Evolutionary conservation across 176 grass and related monocot genomes (phyloP).

Genomic region (Oryza rufipogon): DNA sequence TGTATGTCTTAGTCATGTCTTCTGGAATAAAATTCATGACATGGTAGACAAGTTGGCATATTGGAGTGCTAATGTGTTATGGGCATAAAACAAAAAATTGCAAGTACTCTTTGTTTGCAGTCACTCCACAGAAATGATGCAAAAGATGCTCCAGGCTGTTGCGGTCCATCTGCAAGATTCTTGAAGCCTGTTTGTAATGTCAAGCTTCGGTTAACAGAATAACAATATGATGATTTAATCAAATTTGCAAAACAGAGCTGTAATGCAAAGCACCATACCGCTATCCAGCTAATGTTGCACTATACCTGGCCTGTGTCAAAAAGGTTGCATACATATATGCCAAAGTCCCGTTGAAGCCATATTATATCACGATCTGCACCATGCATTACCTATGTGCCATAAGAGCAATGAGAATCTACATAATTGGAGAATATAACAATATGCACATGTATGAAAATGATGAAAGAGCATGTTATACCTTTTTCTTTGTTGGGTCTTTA

Average conservation of each 20-base stretch:
- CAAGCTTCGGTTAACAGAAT: slow-evolving; percentile 34
- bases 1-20: slow-evolving; percentile 27
- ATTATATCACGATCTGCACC: slow-evolving; percentile 92
- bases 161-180: slow-evolving; percentile 80
- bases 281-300: slow-evolving; percentile 15
- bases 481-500: slow-evolving; percentile 80
- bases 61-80: background rate
- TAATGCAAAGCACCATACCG: slow-evolving; percentile 15
- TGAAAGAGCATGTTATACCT: slow-evolving; percentile 52
- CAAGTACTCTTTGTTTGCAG: slow-evolving; percentile 90
- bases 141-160: slow-evolving; percentile 93
- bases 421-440: slow-evolving; percentile 2
- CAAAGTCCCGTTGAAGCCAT: slow-evolving; percentile 95
- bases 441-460: background rate
- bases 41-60: slow-evolving; percentile 12
- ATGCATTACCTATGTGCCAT: slow-evolving; percentile 78
- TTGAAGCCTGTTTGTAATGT: slow-evolving; percentile 78
- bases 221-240: slow-evolving; percentile 13
- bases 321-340: slow-evolving; percentile 93
- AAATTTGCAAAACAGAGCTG: background rate
- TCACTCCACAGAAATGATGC: slow-evolving; percentile 84
- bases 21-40: slow-evolving; percentile 18
- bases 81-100: slow-evolving; percentile 16
- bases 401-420: slow-evolving; percentile 40
- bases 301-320: slow-evolving; percentile 96